phyloP scores from a whole-genome alignment of 139 green algal species.

The Dunaliella primolecta region DNA sequence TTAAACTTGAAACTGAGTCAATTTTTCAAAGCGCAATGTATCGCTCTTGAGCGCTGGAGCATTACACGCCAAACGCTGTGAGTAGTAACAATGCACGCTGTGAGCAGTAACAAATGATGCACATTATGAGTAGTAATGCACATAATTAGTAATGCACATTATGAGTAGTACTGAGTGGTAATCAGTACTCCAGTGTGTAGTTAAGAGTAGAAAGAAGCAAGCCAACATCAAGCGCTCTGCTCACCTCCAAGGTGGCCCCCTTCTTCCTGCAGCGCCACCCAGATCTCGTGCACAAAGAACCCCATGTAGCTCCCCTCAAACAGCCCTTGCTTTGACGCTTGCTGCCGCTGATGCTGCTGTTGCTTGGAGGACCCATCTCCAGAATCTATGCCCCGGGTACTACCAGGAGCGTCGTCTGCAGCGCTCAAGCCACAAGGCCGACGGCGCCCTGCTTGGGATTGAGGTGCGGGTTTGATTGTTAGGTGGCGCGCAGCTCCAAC shows the following conservation, averaged over 20 bases:
- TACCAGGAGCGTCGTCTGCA: too few relatives aligned
- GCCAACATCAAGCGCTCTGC: background rate
- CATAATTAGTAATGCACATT: background rate
- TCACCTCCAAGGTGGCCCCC: background rate
- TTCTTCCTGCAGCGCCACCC: background rate
- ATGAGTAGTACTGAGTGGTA: background rate
- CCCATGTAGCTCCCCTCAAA: background rate
- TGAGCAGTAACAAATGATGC: background rate
- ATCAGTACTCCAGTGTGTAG: too few relatives aligned
- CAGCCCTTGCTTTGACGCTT: background rate
- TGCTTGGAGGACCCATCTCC: too few relatives aligned
- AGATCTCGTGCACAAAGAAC: background rate
- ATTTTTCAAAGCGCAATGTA: too few relatives aligned
- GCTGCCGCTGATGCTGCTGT: too few relatives aligned
- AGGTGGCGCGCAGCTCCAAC: background rate
- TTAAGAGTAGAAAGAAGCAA: too few relatives aligned
- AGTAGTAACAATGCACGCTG: background rate
- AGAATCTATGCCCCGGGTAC: too few relatives aligned
- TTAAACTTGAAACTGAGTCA: too few relatives aligned
- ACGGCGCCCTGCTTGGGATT: too few relatives aligned
- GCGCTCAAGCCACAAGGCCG: too few relatives aligned
- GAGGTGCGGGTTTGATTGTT: background rate
- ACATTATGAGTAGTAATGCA: background rate
- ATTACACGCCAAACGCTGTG: background rate
- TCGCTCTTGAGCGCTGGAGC: background rate